Conservation (phyloP, 352 stramenopile species). For the Phytophthora quininea region DNA sequence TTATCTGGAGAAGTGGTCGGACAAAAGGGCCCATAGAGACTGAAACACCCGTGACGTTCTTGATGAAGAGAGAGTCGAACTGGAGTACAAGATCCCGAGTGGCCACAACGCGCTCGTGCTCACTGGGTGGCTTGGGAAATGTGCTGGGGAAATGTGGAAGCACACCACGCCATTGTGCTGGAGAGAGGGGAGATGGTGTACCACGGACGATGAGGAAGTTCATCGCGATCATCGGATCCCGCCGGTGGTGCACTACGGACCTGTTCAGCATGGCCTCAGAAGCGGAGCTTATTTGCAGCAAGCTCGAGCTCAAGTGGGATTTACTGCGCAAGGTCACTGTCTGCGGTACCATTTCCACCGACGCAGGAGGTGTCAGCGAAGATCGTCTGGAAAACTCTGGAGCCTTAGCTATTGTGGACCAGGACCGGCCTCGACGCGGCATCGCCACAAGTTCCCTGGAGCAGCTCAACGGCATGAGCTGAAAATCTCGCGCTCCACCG, state of each 20-base stretch:
- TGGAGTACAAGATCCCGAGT: slow-evolving; percentile 46
- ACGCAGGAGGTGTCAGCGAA: too few species aligned
- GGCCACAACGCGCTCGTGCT: slow-evolving; percentile 56
- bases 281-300: slow-evolving; percentile 36
- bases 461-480: too few species aligned
- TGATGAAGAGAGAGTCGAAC: slow-evolving; percentile 40
- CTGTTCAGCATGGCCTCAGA: slow-evolving; percentile 74
- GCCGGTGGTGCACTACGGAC: slow-evolving; percentile 66
- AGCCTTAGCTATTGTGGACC: too few species aligned
- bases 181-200: slow-evolving; percentile 56
- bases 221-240: slow-evolving; percentile 65
- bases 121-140: slow-evolving; percentile 38
- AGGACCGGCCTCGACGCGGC: too few species aligned
- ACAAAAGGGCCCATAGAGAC: slow-evolving; percentile 44
- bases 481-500: too few species aligned
- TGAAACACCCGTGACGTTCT: slow-evolving; percentile 55
- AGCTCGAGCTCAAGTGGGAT: too few species aligned
- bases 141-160: slow-evolving; percentile 26
- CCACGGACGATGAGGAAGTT: slow-evolving; percentile 49
- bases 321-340: too few species aligned
- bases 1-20: slow-evolving; percentile 61
- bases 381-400: too few species aligned
- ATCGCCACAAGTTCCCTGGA: too few species aligned
- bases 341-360: too few species aligned
- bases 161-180: slow-evolving; percentile 56